Percentiles rank a stretch among this genome's conserved stretches.
These are phyloP conservation scores for Sedum album DNA, from an alignment of 164 flowering plant genomes.

Conservation along the genomic window DNA sequence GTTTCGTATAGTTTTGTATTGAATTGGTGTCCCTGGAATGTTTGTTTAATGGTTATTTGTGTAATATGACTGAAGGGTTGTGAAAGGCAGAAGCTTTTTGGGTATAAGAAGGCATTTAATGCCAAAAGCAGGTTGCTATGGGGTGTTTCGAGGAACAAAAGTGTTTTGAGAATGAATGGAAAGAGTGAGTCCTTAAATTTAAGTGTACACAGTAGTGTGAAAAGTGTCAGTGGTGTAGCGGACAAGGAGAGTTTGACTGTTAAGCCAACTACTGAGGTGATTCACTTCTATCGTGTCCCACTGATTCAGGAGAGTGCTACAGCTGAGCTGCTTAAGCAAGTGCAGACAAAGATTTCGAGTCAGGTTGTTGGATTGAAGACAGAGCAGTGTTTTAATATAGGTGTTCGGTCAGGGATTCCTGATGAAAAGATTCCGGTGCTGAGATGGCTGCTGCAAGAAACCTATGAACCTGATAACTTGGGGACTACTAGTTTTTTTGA, in stretches of 20 bases:
- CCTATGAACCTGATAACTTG: conserved; percentile 77
- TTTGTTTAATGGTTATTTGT: too few relatives aligned
- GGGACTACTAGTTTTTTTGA: conserved; percentile 59
- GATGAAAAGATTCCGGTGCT: conserved; percentile 50
- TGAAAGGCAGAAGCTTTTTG: background rate
- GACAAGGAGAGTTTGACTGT: conserved; percentile 18
- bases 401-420: conserved; percentile 40
- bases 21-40: too few relatives aligned
- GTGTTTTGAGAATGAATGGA: background rate
- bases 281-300: conserved; percentile 70
- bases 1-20: too few relatives aligned
- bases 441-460: conserved; percentile 68
- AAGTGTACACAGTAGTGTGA: conserved; percentile 8
- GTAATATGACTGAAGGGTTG: background rate
- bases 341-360: conserved; percentile 53
- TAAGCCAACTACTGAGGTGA: conserved; percentile 29
- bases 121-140: background rate
- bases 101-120: background rate
- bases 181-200: background rate
- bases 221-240: conserved; percentile 20
- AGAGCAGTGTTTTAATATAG: conserved; percentile 85
- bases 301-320: conserved; percentile 58
- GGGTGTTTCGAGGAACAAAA: background rate
- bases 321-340: conserved; percentile 53
- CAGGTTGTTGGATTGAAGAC: conserved; percentile 66